Evolutionary conservation across 306 rosid species (phyloP).

Genomic region (Cucumis cinereus): DNA sequence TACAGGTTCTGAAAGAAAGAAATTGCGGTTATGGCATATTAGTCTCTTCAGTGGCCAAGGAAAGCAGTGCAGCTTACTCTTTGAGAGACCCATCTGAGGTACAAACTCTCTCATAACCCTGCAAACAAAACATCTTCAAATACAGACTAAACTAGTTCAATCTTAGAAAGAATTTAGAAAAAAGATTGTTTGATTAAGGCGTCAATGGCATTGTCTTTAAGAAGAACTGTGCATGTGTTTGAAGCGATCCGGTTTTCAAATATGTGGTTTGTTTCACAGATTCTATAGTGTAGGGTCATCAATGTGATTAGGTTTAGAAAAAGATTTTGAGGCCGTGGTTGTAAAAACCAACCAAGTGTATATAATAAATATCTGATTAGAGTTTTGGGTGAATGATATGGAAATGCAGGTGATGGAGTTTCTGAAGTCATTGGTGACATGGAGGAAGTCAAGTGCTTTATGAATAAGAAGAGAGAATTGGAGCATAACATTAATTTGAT

Average conservation of each 20-base stretch:
- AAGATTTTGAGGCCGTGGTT: too few species aligned
- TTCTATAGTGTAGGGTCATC: too few species aligned
- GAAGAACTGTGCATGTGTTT: too few species aligned
- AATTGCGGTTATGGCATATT: conserved; percentile 70
- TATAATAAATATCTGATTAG: neutral
- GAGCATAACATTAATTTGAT: conserved; percentile 1
- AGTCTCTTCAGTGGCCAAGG: conserved; percentile 69
- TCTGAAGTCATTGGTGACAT: conserved; percentile 61
- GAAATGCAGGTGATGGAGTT: conserved; percentile 75
- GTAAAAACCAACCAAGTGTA: too few species aligned
- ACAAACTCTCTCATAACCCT: neutral
- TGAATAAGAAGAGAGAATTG: neutral
- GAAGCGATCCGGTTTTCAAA: too few species aligned
- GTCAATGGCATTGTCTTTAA: too few species aligned
- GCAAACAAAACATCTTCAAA: neutral
- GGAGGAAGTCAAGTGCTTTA: conserved; percentile 47
- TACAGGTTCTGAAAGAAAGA: conserved; percentile 69
- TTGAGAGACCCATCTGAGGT: conserved; percentile 89
- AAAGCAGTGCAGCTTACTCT: conserved; percentile 75
- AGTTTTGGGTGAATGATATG: neutral
- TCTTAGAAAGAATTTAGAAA: too few species aligned
- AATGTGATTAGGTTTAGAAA: too few species aligned
- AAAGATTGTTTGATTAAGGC: too few species aligned
- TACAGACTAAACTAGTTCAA: neutral
- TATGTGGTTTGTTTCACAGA: too few species aligned